phyloP scores from a whole-genome alignment of 176 grass and related monocot genomes.

The Musa beccarii region DNA sequence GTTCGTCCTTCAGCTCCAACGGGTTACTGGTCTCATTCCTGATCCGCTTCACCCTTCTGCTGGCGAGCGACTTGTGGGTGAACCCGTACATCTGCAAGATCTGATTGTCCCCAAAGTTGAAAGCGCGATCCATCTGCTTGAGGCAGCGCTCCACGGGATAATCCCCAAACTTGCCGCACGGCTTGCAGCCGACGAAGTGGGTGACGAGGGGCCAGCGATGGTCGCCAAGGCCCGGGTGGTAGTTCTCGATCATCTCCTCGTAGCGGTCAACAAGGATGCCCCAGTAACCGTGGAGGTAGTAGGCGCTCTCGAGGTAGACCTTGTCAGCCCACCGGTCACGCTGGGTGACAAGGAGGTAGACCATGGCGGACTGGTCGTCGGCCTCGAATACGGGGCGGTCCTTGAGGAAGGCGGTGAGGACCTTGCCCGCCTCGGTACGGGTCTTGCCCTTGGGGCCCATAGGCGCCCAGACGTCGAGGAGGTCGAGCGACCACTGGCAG shows the following conservation, averaged over 20 bases:
- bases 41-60: slow-evolving; percentile 82
- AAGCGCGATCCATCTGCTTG: slow-evolving; percentile 96
- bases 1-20: slow-evolving; percentile 60
- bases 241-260: slow-evolving; percentile 97
- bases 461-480: slow-evolving; percentile 85
- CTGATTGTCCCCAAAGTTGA: slow-evolving; percentile 99
- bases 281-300: slow-evolving; percentile 99
- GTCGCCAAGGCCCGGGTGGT: slow-evolving; percentile 91
- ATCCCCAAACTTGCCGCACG: slow-evolving; percentile 90
- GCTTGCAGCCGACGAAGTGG: slow-evolving; percentile 98
- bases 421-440: slow-evolving; percentile 67
- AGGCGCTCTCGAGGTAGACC: slow-evolving; percentile 87
- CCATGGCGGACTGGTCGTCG: slow-evolving; percentile 98
- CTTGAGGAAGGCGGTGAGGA: slow-evolving; percentile 73
- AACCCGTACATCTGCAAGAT: slow-evolving; percentile 98
- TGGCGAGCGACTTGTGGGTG: slow-evolving; percentile 66
- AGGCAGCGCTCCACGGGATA: slow-evolving; percentile 91
- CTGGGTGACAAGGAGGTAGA: slow-evolving; percentile 84
- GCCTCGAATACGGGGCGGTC: slow-evolving; percentile 98
- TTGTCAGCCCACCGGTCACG: slow-evolving; percentile 72
- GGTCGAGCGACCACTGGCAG: slow-evolving; percentile 94
- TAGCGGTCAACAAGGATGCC: slow-evolving; percentile 89
- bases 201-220: slow-evolving; percentile 95
- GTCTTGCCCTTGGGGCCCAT: slow-evolving; percentile 97
- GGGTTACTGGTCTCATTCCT: slow-evolving; percentile 87